Evolutionary conservation across 2,329 filamentous ascomycete genomes (phyloP), one percentile per base, ranked within the genome.

Genomic region (Phoma sp.): DNA sequence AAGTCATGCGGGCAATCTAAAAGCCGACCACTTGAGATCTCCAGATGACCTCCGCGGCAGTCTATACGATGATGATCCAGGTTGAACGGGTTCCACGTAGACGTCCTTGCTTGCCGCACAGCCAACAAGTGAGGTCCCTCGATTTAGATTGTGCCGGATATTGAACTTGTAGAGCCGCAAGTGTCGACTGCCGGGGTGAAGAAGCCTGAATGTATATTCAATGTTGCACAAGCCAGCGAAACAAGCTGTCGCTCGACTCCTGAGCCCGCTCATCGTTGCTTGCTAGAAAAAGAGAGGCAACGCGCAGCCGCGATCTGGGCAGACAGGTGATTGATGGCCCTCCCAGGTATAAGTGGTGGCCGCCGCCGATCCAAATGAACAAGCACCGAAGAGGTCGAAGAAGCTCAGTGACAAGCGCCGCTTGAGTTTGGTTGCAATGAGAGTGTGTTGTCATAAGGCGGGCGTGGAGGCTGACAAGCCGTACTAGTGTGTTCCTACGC

Each of bases 1-100:
- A 57, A 45, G 51, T 28, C 54, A 59, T 59, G 53, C 66, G 47
- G 53, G 56, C 57, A 71, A 71, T 70, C 52, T 67, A 67, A 60
- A 45, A 53, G 56, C 61, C 58, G 57, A 39, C 56, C 57, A 57
- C 50, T 59, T 40, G 53, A 63, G 47, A 61, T 60, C 42, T 20
- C 36, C 37, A 47, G 23, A 56, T 42, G 47, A 45, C 28, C 39
- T 39, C 33, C 34, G 23, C 34, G 14, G 33, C 23, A 14, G 6
- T 25, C 12, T 20, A 14, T 29, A 26, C 21, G 45, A 45, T 25
- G 39, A 49, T 54, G 21, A 21, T 20, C 28, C 17, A 46, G 33
- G 18, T 38, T 7, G 17, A 33, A n/a, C 28, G 23, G 6, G 34
- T 45, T 46, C 28, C 51, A 49, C 42, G 36, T 45, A 45, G 28